Percentiles rank a stretch among this genome's conserved stretches.
Evolutionary conservation across 2,329 filamentous ascomycete genomes (phyloP).

Genomic region (Capronia coronata): DNA sequence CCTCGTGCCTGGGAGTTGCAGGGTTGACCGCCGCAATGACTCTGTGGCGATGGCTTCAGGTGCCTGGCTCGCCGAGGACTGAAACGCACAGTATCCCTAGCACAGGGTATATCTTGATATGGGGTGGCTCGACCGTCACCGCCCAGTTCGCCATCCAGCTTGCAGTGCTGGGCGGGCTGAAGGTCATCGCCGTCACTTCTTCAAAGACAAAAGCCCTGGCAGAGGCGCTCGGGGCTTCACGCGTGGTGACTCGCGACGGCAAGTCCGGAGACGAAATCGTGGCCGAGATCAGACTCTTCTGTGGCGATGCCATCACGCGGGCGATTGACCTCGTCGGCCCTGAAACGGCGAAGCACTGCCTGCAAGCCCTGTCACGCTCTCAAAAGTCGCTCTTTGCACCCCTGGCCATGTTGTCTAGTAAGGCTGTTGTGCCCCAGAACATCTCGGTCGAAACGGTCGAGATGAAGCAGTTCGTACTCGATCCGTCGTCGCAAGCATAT

Average conservation of each 20-base stretch:
- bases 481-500: too few species aligned
- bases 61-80: constrained; percentile 31
- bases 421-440: constrained; percentile 27
- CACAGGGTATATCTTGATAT: constrained; percentile 34
- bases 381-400: constrained; percentile 32
- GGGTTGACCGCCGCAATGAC: constrained; percentile 41
- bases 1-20: constrained; percentile 39
- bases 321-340: constrained; percentile 38
- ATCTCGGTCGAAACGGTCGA: constrained; percentile 35
- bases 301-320: constrained; percentile 31
- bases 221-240: constrained; percentile 21
- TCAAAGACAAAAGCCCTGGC: constrained; percentile 31
- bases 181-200: constrained; percentile 37
- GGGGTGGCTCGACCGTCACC: constrained; percentile 41
- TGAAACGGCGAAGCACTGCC: constrained; percentile 31
- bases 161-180: constrained; percentile 33
- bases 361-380: constrained; percentile 30
- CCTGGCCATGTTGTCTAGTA: constrained; percentile 33
- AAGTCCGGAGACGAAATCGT: constrained; percentile 34
- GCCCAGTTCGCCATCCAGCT: constrained; percentile 41
- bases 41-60: constrained; percentile 37
- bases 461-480: constrained; percentile 39
- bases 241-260: constrained; percentile 30
- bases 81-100: constrained; percentile 20
- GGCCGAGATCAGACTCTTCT: constrained; percentile 31